Conservation (phyloP, 2,329 filamentous ascomycete genomes). For the Pezicula neosporulosa region DNA sequence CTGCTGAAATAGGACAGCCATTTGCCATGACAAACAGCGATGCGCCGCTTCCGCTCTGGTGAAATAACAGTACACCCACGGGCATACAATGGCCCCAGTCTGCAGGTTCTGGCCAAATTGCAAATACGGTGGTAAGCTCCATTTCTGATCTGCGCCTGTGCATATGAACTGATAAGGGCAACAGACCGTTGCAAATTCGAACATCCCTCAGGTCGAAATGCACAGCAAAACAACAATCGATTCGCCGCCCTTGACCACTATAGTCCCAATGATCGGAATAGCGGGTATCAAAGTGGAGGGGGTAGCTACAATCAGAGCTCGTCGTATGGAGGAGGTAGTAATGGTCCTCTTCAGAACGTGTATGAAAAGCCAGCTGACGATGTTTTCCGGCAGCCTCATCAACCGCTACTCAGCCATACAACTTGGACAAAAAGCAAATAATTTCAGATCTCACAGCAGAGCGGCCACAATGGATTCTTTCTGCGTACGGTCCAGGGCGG, state of each 20-base stretch:
- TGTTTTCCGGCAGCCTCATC: conserved; percentile 2
- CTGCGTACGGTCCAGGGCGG: conserved; percentile 75
- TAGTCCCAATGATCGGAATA: conserved; percentile 12
- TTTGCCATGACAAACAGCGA: not conserved
- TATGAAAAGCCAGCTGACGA: conserved; percentile 4
- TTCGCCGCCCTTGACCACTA: conserved; percentile 25
- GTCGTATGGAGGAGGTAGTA: conserved; percentile 12
- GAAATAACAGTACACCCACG: not conserved
- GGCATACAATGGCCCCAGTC: conserved; percentile 3
- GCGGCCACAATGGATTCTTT: conserved; percentile 80
- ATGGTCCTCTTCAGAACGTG: not conserved
- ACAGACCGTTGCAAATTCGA: conserved; percentile 56
- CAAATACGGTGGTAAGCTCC: conserved; percentile 36
- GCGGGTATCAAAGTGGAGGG: conserved; percentile 10
- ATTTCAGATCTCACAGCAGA: conserved; percentile 66
- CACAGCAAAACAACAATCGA: conserved; percentile 28
- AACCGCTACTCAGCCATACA: conserved; percentile 17
- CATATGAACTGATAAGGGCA: conserved; percentile 12
- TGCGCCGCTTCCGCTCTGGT: not conserved
- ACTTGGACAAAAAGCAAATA: conserved; percentile 45
- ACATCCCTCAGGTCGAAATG: conserved; percentile 44
- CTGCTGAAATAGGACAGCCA: not conserved
- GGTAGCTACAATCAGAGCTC: not conserved
- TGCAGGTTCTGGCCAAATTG: conserved; percentile 66
- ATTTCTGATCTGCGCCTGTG: not conserved